phyloP scores from a whole-genome alignment of 306 rosid species.

The Ormosia semicastrata region DNA sequence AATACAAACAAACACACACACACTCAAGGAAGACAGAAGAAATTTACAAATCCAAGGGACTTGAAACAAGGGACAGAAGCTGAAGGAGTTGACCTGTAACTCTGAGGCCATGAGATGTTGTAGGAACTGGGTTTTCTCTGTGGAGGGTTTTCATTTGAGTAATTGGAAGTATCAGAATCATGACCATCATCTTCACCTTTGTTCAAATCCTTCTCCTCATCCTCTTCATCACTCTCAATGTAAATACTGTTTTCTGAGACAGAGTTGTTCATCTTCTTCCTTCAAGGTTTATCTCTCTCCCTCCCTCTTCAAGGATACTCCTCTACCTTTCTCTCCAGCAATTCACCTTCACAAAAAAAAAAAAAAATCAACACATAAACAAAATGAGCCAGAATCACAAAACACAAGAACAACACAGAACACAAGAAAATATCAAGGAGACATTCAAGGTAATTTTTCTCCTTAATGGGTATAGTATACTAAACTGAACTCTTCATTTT shows the following conservation, averaged over 20 bases:
- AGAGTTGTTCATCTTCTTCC: constrained; percentile 67
- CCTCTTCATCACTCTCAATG: constrained; percentile 82
- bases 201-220: constrained; percentile 52
- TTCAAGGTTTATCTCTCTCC: not conserved
- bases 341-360: constrained; percentile 27
- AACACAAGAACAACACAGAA: not conserved
- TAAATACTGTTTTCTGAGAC: constrained; percentile 75
- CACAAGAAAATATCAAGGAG: not conserved
- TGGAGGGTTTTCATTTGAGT: constrained; percentile 51
- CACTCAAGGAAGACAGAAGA: not conserved
- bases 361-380: not conserved
- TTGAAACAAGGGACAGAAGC: not conserved
- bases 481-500: not conserved
- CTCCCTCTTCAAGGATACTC: constrained; percentile 7
- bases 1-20: not conserved
- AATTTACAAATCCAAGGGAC: constrained; percentile 17
- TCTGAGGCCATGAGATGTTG: constrained; percentile 88
- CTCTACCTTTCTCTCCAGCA: not conserved
- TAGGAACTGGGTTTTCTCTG: constrained; percentile 66
- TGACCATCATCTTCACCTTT: constrained; percentile 64
- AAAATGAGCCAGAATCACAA: not conserved
- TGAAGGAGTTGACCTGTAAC: constrained; percentile 70
- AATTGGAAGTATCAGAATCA: constrained; percentile 77
- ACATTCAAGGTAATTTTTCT: not conserved
- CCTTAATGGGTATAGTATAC: not conserved